Base-by-base conservation (phyloP, 805 yeast genomes). In the Wickerhamomyces alni region DNA sequence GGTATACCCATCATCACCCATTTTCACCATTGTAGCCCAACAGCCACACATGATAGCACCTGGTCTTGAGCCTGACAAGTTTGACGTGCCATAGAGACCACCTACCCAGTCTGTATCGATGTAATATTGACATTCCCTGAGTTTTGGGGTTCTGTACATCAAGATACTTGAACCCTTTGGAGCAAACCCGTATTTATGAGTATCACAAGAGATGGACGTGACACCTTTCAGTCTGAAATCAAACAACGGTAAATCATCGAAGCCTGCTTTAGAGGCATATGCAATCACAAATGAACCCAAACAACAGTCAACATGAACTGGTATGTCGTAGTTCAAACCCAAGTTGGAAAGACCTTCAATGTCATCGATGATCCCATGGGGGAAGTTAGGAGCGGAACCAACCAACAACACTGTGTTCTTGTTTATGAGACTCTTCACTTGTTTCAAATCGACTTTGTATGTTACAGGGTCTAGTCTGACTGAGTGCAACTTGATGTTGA, bases 151-250 rank as follows among this genome's bases (percentile, higher is more conserved):
- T 35, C 97, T 74, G 62, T 93, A 93, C 95, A 93, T 82, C 51
- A 93, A 83, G 18, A 91, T 74, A 1, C 96, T 87, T 0, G 95
- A 82, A 9, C 99, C 99, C 62, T 91, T 91, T 30, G 99, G 99
- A 8, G 98, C 97, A 70, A 91, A 93, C 1, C 98, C 99, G 57
- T 91, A 91, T 62, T 91, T 91, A 69, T 91, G 99, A n/a, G 99
- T 91, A 59, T 91, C 99, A 64, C 98, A 93, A n/a, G 96, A 86
- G 42, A 91, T 91, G 3, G 97, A 88, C 1, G 98, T 93, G n/a
- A 93, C 98, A 25, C 93, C 93, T 1, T 87, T 82, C 2, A 87
- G 70, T 47, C 91, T 67, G 65, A 91, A 91, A 59, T 93, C 98
- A 63, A 91, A 89, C 11, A 65, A 55, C 27, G 69, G 65, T 8